Base-by-base conservation (phyloP, 306 rosid species). In the Sicyos baderoa region DNA sequence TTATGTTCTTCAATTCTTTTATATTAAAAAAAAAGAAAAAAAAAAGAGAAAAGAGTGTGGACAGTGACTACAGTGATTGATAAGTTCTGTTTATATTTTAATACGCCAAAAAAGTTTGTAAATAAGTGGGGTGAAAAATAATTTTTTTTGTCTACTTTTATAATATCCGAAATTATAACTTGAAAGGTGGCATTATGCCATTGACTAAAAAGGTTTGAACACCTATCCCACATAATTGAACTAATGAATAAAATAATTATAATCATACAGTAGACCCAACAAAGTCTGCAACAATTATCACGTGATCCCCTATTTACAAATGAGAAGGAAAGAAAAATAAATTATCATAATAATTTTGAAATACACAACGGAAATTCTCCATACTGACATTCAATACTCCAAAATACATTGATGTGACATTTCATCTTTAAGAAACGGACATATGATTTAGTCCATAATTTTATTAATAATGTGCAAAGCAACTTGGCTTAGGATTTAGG, bases 401-500 rank as follows among this genome's bases (percentile, higher is more conserved):
- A 66, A 45, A 47, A 66, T 40, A 29, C 10, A 12, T 18, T 42
- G 69, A 63, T 63, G 69, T 63, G 69, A 42, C 52, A 2, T 17
- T n/a, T 18, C 51, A 40, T 63, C 9, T 63, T 42, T 62, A n/a
- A 18, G 19, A 62, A 62, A 37, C 50, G 68, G 18, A 62, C 50
- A 4, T 11, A 18, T 63, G 52, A 62, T 62, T 9, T 17, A 10
- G 23, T 25, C 50, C 9, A 62, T 62, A 17, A 62, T 40, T 40
- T 9, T 5, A 62, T 9, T 4, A 37, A 62, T 29, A 62, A 42
- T n/a, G 52, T 63, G 0, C 9, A n/a, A 32, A 2, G 4, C 29
- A 42, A 18, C 52, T 40, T 40, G 5, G 52, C 14, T 19, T 19
- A 40, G 45, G 45, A n/a, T n/a, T n/a, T n/a, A n/a, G n/a, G n/a